Evolutionary conservation across 23 red algal species (phyloP).

Genomic region (Agarophyton chilense): DNA sequence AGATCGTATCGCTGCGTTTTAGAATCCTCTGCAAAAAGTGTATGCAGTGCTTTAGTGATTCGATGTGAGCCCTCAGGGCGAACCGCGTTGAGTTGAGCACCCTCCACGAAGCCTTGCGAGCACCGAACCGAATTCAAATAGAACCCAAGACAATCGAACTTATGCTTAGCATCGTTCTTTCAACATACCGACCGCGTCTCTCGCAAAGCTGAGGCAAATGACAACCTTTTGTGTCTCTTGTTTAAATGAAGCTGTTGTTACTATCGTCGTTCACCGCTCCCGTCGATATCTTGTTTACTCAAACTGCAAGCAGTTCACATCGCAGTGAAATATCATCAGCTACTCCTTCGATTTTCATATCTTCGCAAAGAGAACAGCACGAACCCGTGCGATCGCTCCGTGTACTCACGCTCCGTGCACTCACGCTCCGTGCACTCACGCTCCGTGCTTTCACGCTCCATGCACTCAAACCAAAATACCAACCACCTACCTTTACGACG

Average conservation of each 20-base stretch:
- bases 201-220: slow-evolving; percentile 41
- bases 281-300: slow-evolving; percentile 10
- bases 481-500: neutral
- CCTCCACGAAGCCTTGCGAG: slow-evolving; percentile 33
- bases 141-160: slow-evolving; percentile 32
- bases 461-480: neutral
- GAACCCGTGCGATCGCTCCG: neutral
- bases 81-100: neutral
- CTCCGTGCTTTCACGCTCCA: no score
- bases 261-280: slow-evolving; percentile 29
- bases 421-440: no score
- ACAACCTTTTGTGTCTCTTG: slow-evolving; percentile 40
- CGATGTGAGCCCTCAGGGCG: slow-evolving; percentile 9
- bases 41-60: slow-evolving; percentile 22
- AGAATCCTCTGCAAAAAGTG: slow-evolving; percentile 1
- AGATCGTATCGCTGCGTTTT: slow-evolving; percentile 39
- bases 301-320: slow-evolving; percentile 6
- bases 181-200: slow-evolving; percentile 30
- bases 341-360: neutral
- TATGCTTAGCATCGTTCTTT: slow-evolving; percentile 24
- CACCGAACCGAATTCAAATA: slow-evolving; percentile 24
- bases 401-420: no score
- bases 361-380: neutral
- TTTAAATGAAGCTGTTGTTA: slow-evolving; percentile 48
- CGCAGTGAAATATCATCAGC: slow-evolving; percentile 1